Conservation (phyloP, 345 rosid genomes). For the Pugionium dolabratum region DNA sequence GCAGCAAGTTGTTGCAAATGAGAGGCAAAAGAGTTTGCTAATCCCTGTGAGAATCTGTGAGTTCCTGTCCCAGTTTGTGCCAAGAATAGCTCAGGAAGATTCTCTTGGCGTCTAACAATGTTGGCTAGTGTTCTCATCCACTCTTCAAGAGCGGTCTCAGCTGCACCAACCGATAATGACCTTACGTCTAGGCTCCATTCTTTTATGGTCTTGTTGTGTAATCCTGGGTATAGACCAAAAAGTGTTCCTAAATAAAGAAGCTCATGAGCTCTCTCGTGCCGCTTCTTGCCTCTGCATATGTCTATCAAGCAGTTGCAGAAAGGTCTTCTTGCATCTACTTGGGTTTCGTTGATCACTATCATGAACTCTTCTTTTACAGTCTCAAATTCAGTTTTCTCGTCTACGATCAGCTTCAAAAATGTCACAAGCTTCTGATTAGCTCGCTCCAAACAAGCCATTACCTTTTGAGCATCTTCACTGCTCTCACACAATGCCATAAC, state of each 20-base stretch:
- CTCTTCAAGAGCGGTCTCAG: conserved; percentile 83
- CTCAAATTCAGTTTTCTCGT: conserved; percentile 46
- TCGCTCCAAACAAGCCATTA: conserved; percentile 59
- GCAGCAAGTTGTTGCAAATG: conserved; percentile 64
- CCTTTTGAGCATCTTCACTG: conserved; percentile 57
- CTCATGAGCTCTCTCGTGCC: too few species aligned
- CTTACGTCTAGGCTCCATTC: conserved; percentile 92
- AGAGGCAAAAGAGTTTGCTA: conserved; percentile 69
- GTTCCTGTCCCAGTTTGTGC: conserved; percentile 89
- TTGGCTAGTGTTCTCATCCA: conserved; percentile 77
- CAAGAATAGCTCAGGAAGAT: conserved; percentile 63
- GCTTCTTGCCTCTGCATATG: conserved; percentile 62
- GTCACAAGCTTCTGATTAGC: conserved; percentile 68
- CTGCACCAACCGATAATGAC: too few species aligned
- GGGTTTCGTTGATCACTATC: conserved; percentile 52
- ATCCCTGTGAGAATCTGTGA: conserved; percentile 79
- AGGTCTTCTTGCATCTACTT: conserved; percentile 77
- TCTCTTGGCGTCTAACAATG: conserved; percentile 62
- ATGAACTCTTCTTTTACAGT: conserved; percentile 75
- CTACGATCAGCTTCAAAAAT: conserved; percentile 54
- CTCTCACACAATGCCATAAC: conserved; percentile 67
- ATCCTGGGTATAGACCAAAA: conserved; percentile 71
- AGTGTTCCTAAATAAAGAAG: too few species aligned
- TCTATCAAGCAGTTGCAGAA: too few species aligned
- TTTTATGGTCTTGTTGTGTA: conserved; percentile 61